Conservation (phyloP, 2,329 filamentous ascomycete genomes). For the Huntiella savannae region DNA sequence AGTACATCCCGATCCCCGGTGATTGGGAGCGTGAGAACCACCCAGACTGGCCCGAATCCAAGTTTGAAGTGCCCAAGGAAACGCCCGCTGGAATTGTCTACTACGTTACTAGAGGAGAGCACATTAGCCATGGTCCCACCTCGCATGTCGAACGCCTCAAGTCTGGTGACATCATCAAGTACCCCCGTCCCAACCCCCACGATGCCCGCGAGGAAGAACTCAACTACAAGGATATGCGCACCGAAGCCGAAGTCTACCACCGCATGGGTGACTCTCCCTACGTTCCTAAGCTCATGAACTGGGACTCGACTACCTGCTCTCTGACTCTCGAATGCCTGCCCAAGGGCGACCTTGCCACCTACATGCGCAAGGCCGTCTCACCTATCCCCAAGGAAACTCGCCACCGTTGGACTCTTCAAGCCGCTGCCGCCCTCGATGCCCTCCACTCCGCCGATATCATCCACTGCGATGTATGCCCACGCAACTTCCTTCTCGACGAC, state of each 20-base stretch:
- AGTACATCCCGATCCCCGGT: conserved; percentile 12
- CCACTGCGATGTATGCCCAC: conserved; percentile 22
- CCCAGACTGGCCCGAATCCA: conserved; percentile 14
- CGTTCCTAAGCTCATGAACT: conserved; percentile 13
- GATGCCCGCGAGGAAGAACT: conserved; percentile 13
- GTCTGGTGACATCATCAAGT: conserved; percentile 14
- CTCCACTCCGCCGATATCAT: conserved; percentile 21
- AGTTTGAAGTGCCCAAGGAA: conserved; percentile 13
- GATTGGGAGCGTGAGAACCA: conserved; percentile 13
- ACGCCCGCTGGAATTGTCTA: conserved; percentile 13
- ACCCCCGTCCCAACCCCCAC: conserved; percentile 14
- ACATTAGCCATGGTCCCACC: conserved; percentile 12
- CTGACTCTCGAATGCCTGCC: conserved; percentile 16
- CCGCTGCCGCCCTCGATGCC: conserved; percentile 18
- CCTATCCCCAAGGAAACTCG: conserved; percentile 12
- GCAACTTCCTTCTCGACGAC: conserved; percentile 21
- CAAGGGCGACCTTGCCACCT: conserved; percentile 15
- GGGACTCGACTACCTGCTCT: conserved; percentile 13
- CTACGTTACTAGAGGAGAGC: conserved; percentile 13
- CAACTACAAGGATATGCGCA: conserved; percentile 11
- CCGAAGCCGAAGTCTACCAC: conserved; percentile 15
- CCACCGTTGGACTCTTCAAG: conserved; percentile 18
- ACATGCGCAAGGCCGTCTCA: conserved; percentile 11
- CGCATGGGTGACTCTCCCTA: conserved; percentile 13
- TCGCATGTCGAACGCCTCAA: conserved; percentile 14